Evolutionary conservation across 1,284 basidiomycete genomes (phyloP).

Genomic region (Cerioporus squamosus): DNA sequence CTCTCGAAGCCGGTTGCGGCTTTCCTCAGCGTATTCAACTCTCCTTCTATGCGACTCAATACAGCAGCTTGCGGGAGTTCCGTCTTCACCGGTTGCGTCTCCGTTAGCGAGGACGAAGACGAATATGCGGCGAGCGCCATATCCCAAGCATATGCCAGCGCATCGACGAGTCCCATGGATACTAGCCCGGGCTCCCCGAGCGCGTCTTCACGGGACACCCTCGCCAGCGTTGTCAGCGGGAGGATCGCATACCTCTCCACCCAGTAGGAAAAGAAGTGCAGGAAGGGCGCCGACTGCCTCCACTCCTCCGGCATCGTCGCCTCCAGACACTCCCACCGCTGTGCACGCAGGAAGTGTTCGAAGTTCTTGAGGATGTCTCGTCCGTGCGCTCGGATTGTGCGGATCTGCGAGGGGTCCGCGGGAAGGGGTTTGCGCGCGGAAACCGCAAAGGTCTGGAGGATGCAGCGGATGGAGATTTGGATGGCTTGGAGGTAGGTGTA

Average conservation of each 20-base stretch:
- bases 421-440: neutral
- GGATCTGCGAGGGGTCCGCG: too few species aligned
- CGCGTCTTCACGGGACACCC: neutral
- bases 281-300: neutral
- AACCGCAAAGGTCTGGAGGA: neutral
- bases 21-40: too few species aligned
- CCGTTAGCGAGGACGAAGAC: too few species aligned
- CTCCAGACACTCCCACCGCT: neutral
- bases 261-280: neutral
- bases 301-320: neutral
- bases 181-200: too few species aligned
- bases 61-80: too few species aligned
- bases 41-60: too few species aligned
- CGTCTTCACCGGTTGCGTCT: too few species aligned
- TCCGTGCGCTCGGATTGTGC: too few species aligned
- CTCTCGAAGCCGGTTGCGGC: too few species aligned
- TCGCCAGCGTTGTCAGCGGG: neutral
- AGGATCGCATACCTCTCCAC: slow-evolving; percentile 1
- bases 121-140: too few species aligned
- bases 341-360: neutral
- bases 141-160: too few species aligned
- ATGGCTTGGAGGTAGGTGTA: neutral
- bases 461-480: neutral
- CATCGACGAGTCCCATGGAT: too few species aligned
- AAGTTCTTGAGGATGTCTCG: neutral